Evolutionary conservation across 768 basidiomycete genomes (phyloP), one percentile per base, ranked within the genome.

Genomic region (Artomyces pyxidatus): DNA sequence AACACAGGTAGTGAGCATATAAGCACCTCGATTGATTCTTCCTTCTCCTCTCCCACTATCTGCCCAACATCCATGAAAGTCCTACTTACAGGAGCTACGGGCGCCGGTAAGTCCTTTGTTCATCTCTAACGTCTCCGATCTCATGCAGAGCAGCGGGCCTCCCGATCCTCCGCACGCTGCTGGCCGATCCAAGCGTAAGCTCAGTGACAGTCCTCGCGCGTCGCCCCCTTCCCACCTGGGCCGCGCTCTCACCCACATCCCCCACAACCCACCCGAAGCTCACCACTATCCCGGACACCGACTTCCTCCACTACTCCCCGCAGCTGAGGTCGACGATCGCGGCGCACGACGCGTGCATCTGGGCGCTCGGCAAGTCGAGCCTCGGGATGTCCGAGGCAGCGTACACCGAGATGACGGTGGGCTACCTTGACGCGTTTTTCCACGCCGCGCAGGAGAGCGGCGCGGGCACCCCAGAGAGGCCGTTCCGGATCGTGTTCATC

Each of bases 401-500:
- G 21, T 59, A 59, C 32, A 50, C 47, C 3, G 48, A 49, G 40
- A 60, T 65, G 47, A 65, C 63, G 1, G 47, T 56, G 21, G 60
- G 60, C 6, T 63, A 63, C 45, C 4, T 54, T 12, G 45, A 47
- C n/a, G 30, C 52, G 4, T 46, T 51, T n/a, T 39, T 57, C n/a
- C 17, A 37, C 16, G 53, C 43, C 29, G 28, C 51, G 23, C 48
- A 47, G 40, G 46, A 35, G 26, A 45, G 14, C 22, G 48, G 39
- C 17, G 49, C 56, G 5, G 63, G 61, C 2, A 54, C 51, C 0
- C 28, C 40, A 6, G 47, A 35, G 19, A 40, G 37, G 11, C 61
- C 63, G 17, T 64, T 63, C 51, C 49, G 55, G 17, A 51, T 65
- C 43, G 56, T 64, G 26, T 61, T 58, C 42, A 42, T 65, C 10